Conservation (phyloP, 1,284 basidiomycete genomes). For the Mycosarcoma maydis region DNA sequence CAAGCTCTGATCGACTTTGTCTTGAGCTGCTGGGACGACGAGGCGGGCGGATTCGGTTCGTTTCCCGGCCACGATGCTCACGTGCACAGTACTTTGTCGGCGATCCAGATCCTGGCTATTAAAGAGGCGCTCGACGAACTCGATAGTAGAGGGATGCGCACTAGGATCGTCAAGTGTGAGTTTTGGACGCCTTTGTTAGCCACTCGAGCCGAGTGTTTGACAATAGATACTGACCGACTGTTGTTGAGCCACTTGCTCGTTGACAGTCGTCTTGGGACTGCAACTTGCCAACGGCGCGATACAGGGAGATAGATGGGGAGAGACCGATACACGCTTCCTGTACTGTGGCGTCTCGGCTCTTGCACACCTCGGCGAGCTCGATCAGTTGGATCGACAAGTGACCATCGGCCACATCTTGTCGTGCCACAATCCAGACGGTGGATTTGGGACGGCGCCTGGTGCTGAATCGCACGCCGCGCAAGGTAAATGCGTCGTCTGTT, state of each 20-base stretch:
- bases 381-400: constrained; percentile 69
- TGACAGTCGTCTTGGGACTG: constrained; percentile 74
- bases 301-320: constrained; percentile 87
- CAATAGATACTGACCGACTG: background rate
- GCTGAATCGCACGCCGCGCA: constrained; percentile 92
- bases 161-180: constrained; percentile 80
- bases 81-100: constrained; percentile 84
- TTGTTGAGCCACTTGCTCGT: background rate
- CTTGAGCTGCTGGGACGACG: constrained; percentile 81
- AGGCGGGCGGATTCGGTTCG: constrained; percentile 80
- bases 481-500: constrained; percentile 71
- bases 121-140: constrained; percentile 81
- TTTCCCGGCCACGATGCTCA: constrained; percentile 94
- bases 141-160: constrained; percentile 28
- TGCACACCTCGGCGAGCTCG: constrained; percentile 76
- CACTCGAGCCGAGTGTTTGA: too few species aligned
- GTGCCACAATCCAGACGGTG: constrained; percentile 94
- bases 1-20: constrained; percentile 90
- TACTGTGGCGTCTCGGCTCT: constrained; percentile 86
- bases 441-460: constrained; percentile 83
- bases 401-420: constrained; percentile 78
- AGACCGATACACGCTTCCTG: constrained; percentile 89
- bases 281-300: constrained; percentile 80
- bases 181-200: constrained; percentile 10
- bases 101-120: constrained; percentile 88